Evolutionary conservation across 148 eudicot genomes (phyloP).

Genomic region (Vaccinium darrowii): DNA sequence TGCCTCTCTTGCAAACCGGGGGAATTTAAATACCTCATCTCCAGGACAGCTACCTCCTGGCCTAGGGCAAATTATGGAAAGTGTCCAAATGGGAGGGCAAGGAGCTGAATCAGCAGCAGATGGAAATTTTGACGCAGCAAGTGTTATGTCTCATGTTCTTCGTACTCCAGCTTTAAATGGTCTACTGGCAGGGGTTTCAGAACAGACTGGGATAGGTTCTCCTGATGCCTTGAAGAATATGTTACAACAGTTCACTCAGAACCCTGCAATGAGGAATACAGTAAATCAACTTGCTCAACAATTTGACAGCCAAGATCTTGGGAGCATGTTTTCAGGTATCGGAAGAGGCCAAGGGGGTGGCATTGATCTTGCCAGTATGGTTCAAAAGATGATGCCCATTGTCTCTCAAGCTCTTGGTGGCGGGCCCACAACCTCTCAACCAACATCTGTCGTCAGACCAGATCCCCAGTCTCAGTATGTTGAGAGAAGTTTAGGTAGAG

Average conservation of each 20-base stretch:
- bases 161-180: constrained; percentile 73
- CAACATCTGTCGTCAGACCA: constrained; percentile 22
- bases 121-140: constrained; percentile 50
- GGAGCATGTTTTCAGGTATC: constrained; percentile 56
- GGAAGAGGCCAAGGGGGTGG: constrained; percentile 63
- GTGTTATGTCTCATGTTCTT: constrained; percentile 74
- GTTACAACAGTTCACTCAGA: constrained; percentile 78
- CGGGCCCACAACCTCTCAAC: constrained; percentile 34
- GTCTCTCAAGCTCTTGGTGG: constrained; percentile 89
- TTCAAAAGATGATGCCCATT: constrained; percentile 98
- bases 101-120: constrained; percentile 34
- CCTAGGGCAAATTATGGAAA: constrained; percentile 24
- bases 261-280: constrained; percentile 80
- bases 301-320: constrained; percentile 57
- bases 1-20: constrained; percentile 44
- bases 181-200: constrained; percentile 75
- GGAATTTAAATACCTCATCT: constrained; percentile 23
- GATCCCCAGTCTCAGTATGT: constrained; percentile 21
- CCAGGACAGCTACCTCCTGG: constrained; percentile 30
- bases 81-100: constrained; percentile 28
- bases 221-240: constrained; percentile 77
- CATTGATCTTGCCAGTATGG: constrained; percentile 74
- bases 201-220: constrained; percentile 82
- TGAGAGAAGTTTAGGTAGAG: constrained; percentile 25
- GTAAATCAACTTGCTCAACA: constrained; percentile 92